A percentile compares a stretch with the other conserved stretches of the same genome.
Conservation (phyloP, 805 yeast species). For the Metschnikowia arizonensis region DNA sequence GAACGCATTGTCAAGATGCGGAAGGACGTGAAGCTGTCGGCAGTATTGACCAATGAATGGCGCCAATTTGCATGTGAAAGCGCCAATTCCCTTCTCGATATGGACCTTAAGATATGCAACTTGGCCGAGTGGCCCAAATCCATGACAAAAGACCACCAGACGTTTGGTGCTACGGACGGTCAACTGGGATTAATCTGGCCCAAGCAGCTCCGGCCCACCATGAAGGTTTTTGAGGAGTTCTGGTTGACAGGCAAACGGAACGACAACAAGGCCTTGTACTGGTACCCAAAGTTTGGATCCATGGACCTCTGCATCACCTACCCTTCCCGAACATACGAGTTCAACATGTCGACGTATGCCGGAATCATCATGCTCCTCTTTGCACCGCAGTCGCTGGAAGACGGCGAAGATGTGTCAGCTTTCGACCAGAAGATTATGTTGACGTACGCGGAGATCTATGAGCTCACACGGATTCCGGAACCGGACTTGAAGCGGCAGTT, state of each 20-base stretch:
- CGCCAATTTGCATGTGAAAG: conserved; percentile 19
- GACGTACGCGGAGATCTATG: conserved; percentile 58
- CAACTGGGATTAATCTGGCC: conserved; percentile 36
- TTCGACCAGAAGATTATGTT: conserved; percentile 51
- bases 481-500: conserved; percentile 71
- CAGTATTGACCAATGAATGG: conserved; percentile 39
- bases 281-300: conserved; percentile 84
- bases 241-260: conserved; percentile 40
- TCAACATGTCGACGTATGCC: conserved; percentile 76
- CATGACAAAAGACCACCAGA: conserved; percentile 41
- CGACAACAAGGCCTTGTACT: conserved; percentile 43
- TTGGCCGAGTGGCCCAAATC: conserved; percentile 45
- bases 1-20: conserved; percentile 84
- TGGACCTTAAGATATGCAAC: conserved; percentile 42
- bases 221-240: conserved; percentile 37
- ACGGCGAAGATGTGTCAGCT: conserved; percentile 33
- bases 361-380: conserved; percentile 77
- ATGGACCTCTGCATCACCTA: conserved; percentile 73
- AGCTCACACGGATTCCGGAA: conserved; percentile 67
- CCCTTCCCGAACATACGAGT: conserved; percentile 66
- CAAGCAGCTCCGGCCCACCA: conserved; percentile 32
- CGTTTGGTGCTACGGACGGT: conserved; percentile 22
- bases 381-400: conserved; percentile 37
- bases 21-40: conserved; percentile 59
- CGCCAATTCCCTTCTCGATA: conserved; percentile 22